Conservation (phyloP, 2,329 filamentous ascomycete species). For the Metarhizium sp. region DNA sequence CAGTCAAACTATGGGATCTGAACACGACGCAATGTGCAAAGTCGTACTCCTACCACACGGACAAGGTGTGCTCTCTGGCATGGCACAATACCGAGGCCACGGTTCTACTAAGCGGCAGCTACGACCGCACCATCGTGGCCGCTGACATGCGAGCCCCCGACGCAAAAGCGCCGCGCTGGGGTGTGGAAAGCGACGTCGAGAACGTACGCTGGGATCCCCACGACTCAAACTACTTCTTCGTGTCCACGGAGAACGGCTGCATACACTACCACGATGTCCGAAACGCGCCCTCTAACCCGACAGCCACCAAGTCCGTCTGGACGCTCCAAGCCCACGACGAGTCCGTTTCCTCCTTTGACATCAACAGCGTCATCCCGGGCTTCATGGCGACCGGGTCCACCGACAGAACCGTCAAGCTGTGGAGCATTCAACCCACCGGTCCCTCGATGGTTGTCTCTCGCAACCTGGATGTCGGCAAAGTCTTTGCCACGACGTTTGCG, state of each 20-base stretch:
- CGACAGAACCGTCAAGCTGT: slow-evolving; percentile 92
- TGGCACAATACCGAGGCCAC: slow-evolving; percentile 89
- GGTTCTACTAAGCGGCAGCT: slow-evolving; percentile 83
- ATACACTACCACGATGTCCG: slow-evolving; percentile 89
- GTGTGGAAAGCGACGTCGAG: slow-evolving; percentile 93
- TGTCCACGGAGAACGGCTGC: slow-evolving; percentile 84
- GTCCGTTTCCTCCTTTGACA: slow-evolving; percentile 82
- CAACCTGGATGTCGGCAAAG: slow-evolving; percentile 87
- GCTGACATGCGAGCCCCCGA: slow-evolving; percentile 93
- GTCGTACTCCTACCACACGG: slow-evolving; percentile 90
- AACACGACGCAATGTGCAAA: slow-evolving; percentile 88
- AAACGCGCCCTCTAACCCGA: slow-evolving; percentile 61
- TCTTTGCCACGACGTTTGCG: slow-evolving; percentile 85
- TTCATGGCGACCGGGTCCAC: slow-evolving; percentile 90
- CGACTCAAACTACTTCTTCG: slow-evolving; percentile 87
- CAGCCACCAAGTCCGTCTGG: slow-evolving; percentile 79
- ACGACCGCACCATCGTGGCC: slow-evolving; percentile 89
- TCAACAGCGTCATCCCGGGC: slow-evolving; percentile 83
- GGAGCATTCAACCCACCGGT: slow-evolving; percentile 75
- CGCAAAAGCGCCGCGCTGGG: slow-evolving; percentile 73
- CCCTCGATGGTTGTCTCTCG: slow-evolving; percentile 86
- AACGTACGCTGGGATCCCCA: slow-evolving; percentile 89
- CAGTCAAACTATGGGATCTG: slow-evolving; percentile 95
- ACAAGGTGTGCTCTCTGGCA: slow-evolving; percentile 93
- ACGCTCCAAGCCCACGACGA: slow-evolving; percentile 92